These are phyloP conservation scores for Alternaria gansuensis DNA, from an alignment of 2,329 filamentous ascomycete species.

Conservation along the genomic window DNA sequence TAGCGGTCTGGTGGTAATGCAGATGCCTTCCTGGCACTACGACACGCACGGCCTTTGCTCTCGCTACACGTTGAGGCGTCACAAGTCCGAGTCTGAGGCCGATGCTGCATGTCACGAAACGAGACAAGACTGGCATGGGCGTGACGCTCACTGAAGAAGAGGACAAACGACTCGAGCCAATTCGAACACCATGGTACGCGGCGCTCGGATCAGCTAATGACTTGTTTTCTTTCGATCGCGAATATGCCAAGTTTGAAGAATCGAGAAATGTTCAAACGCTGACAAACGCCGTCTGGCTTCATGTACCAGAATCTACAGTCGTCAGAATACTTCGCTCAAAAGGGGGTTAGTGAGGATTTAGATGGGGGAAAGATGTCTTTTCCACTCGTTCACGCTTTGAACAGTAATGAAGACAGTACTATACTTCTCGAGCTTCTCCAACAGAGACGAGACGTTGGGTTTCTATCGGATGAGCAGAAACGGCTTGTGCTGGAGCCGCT, in stretches of 20 bases:
- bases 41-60: constrained; percentile 5
- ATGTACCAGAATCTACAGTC: constrained; percentile 75
- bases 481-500: constrained; percentile 1
- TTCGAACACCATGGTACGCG: neutral
- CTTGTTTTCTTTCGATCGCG: constrained; percentile 12
- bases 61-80: neutral
- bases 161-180: neutral
- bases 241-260: neutral
- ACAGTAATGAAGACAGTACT: neutral
- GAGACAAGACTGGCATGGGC: constrained; percentile 12
- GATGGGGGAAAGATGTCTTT: constrained; percentile 90
- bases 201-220: neutral
- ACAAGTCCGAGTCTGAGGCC: constrained; percentile 2
- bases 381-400: constrained; percentile 6
- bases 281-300: constrained; percentile 6
- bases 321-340: constrained; percentile 75
- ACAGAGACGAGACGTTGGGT: neutral
- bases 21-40: neutral
- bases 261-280: neutral
- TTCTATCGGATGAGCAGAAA: constrained; percentile 5
- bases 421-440: neutral
- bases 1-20: neutral
- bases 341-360: constrained; percentile 89
- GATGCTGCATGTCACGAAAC: constrained; percentile 2
- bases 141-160: constrained; percentile 9